Percentiles rank a stretch among this genome's conserved stretches.
These are phyloP conservation scores for Pythium aristosporum DNA, from an alignment of 352 stramenopile species.

Conservation along the genomic window DNA sequence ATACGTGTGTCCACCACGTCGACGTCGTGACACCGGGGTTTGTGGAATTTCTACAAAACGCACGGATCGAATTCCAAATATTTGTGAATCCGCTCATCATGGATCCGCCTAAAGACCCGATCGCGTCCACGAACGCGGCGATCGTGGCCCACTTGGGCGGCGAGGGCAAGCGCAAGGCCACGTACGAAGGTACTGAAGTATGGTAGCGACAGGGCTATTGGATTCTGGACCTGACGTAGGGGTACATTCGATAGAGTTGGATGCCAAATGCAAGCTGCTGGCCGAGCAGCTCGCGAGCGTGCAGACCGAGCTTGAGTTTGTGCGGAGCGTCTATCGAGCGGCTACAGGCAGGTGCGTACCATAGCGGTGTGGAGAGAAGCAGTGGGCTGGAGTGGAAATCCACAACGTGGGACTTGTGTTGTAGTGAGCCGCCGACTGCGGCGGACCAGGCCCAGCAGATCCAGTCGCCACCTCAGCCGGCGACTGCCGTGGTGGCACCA, in stretches of 20 bases:
- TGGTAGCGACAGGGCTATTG: not conserved
- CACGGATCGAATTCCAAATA: conserved; percentile 84
- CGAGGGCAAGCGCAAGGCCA: conserved; percentile 37
- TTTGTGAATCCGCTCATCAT: conserved; percentile 90
- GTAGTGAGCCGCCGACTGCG: conserved; percentile 35
- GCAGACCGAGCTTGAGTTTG: conserved; percentile 46
- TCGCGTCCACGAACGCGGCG: conserved; percentile 69
- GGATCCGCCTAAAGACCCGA: conserved; percentile 80
- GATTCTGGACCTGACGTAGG: not conserved
- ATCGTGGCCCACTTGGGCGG: conserved; percentile 67
- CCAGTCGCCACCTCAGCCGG: conserved; percentile 12
- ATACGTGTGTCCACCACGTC: conserved; percentile 87
- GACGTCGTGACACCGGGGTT: conserved; percentile 86
- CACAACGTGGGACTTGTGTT: conserved; percentile 6
- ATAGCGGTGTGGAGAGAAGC: not conserved
- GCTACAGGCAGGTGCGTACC: conserved; percentile 48
- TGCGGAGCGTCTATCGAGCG: conserved; percentile 50
- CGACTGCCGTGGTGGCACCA: not conserved
- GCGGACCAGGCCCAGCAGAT: not conserved
- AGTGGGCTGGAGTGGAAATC: not conserved
- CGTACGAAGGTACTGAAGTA: conserved; percentile 22
- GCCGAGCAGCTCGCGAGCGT: conserved; percentile 39
- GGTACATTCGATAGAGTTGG: conserved; percentile 36
- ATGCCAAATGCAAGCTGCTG: conserved; percentile 50
- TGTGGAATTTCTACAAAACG: conserved; percentile 79